Percentiles rank a stretch among this genome's conserved stretches.
Evolutionary conservation across 192 early-diverging fungal species (phyloP).

Genomic region (Coemansia sp.): DNA sequence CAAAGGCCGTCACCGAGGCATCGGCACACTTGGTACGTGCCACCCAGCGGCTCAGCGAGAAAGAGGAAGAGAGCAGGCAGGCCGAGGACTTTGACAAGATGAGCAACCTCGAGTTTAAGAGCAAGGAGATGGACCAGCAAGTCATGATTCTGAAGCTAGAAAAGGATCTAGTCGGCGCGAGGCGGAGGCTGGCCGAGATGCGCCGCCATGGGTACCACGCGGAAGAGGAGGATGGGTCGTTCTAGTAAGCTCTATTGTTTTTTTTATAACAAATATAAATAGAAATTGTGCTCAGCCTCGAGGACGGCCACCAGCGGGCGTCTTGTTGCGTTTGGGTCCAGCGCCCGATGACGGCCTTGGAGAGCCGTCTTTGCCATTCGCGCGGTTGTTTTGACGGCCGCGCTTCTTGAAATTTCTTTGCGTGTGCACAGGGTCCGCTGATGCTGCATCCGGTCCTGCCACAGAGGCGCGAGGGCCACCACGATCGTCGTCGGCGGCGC

Average conservation of each 20-base stretch:
- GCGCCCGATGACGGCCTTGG: neutral
- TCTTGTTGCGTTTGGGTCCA: constrained; percentile 25
- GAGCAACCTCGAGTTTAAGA: constrained; percentile 91
- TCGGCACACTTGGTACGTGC: constrained; percentile 88
- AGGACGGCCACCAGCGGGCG: constrained; percentile 24
- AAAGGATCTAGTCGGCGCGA: constrained; percentile 82
- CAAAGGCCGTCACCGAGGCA: constrained; percentile 90
- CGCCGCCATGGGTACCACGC: constrained; percentile 80
- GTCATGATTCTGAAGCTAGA: constrained; percentile 95
- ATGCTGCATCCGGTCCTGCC: neutral
- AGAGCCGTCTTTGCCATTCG: constrained; percentile 15
- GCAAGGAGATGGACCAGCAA: constrained; percentile 97
- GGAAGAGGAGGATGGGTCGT: constrained; percentile 39
- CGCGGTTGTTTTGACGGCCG: constrained; percentile 22
- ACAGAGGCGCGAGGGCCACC: neutral
- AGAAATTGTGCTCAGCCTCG: constrained; percentile 12
- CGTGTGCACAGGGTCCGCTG: neutral
- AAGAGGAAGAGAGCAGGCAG: constrained; percentile 61
- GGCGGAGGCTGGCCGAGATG: constrained; percentile 90
- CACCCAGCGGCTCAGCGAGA: constrained; percentile 79
- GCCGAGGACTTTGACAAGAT: constrained; percentile 70
- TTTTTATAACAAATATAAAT: neutral
- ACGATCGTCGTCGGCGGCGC: constrained; percentile 12
- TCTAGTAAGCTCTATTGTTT: neutral
- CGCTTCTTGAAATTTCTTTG: constrained; percentile 26